Conservation (phyloP, 108 stramenopile genomes). For the Seminavis robusta region DNA sequence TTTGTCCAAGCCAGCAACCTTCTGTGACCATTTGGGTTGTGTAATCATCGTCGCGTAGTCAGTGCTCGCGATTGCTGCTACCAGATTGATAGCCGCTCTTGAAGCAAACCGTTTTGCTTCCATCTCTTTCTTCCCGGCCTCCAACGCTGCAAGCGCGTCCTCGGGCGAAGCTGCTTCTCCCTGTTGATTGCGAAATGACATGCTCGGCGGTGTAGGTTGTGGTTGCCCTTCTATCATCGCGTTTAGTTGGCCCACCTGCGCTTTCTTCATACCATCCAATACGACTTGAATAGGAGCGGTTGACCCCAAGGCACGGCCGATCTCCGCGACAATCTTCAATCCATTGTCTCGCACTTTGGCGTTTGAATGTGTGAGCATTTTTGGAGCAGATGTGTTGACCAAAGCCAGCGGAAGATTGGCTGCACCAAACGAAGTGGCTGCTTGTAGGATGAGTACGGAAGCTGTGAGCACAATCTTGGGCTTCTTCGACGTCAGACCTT, state of each 20-base stretch:
- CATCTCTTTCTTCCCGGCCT: slow-evolving; percentile 51
- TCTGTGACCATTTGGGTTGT: slow-evolving; percentile 80
- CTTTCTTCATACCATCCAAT: slow-evolving; percentile 66
- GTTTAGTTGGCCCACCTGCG: slow-evolving; percentile 76
- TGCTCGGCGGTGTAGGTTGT: slow-evolving; percentile 24
- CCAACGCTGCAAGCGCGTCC: slow-evolving; percentile 55
- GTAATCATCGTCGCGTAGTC: slow-evolving; percentile 66
- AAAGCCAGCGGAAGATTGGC: slow-evolving; percentile 49
- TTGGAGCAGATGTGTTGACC: slow-evolving; percentile 44
- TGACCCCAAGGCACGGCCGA: slow-evolving; percentile 78
- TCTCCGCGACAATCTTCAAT: slow-evolving; percentile 71
- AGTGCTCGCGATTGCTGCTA: slow-evolving; percentile 49
- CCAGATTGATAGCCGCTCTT: slow-evolving; percentile 67
- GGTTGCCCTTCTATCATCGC: slow-evolving; percentile 45
- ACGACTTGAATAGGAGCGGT: slow-evolving; percentile 55
- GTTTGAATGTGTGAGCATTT: slow-evolving; percentile 65
- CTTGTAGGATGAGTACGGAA: slow-evolving; percentile 48
- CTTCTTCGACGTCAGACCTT: slow-evolving; percentile 73
- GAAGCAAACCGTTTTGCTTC: slow-evolving; percentile 54
- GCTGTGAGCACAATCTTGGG: slow-evolving; percentile 73
- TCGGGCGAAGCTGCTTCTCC: slow-evolving; percentile 22
- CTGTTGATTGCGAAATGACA: slow-evolving; percentile 26
- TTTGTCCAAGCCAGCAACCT: slow-evolving; percentile 75
- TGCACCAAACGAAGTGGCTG: slow-evolving; percentile 64
- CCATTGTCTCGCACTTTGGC: slow-evolving; percentile 73